Evolutionary conservation across 2,329 filamentous ascomycete genomes (phyloP).

Genomic region (Akanthomyces uredinophilus): DNA sequence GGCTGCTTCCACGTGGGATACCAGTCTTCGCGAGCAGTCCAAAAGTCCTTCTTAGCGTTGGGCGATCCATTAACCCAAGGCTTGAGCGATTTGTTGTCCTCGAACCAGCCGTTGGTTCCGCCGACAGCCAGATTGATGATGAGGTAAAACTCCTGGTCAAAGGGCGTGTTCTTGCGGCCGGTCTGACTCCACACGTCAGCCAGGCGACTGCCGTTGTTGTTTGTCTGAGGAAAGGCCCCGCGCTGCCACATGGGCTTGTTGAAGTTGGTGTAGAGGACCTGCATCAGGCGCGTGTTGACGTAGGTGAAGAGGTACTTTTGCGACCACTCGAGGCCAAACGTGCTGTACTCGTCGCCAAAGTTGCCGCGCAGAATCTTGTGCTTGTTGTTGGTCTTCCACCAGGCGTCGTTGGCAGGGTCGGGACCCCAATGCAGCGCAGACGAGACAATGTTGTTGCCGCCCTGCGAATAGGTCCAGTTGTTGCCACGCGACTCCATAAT

Average conservation of each 20-base stretch:
- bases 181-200: constrained; percentile 60
- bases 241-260: constrained; percentile 62
- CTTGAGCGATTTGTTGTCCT: constrained; percentile 65
- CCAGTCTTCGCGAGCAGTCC: constrained; percentile 62
- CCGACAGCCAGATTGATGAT: constrained; percentile 73
- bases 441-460: constrained; percentile 75
- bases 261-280: constrained; percentile 76
- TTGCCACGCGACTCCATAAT: constrained; percentile 78
- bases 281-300: constrained; percentile 71
- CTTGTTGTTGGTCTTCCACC: constrained; percentile 81
- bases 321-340: constrained; percentile 79
- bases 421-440: constrained; percentile 82
- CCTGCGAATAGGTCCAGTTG: constrained; percentile 69
- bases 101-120: constrained; percentile 78
- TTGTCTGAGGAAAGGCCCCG: constrained; percentile 60
- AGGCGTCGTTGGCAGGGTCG: constrained; percentile 64
- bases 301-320: constrained; percentile 87
- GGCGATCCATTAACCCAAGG: constrained; percentile 69
- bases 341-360: constrained; percentile 65
- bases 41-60: constrained; percentile 71
- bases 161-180: constrained; percentile 59
- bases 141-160: constrained; percentile 71
- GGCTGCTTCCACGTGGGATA: constrained; percentile 65
- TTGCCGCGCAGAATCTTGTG: constrained; percentile 68
- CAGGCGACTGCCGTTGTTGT: constrained; percentile 61